These are phyloP conservation scores for Takakia lepidozioides DNA, from an alignment of 225 moss, liverwort and hornwort species.

Conservation along the genomic window DNA sequence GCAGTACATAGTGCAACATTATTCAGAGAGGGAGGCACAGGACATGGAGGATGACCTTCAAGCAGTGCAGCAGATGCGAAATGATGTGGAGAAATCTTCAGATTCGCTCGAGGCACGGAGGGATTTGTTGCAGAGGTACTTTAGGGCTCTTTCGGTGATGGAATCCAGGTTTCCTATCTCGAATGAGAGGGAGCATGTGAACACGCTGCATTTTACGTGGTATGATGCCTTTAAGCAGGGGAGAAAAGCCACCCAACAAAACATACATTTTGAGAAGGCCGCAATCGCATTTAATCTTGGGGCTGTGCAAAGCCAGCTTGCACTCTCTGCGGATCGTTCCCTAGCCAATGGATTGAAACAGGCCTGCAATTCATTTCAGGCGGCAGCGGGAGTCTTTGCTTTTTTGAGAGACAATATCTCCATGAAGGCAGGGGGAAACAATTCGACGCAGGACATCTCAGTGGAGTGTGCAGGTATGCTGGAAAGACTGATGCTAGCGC, in stretches of 20 bases:
- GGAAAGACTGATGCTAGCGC: slow-evolving; percentile 95
- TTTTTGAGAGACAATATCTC: slow-evolving; percentile 95
- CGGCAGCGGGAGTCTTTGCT: slow-evolving; percentile 93
- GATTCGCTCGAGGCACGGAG: slow-evolving; percentile 78
- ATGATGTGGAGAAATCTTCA: slow-evolving; percentile 82
- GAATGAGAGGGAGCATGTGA: slow-evolving; percentile 94
- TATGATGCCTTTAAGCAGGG: slow-evolving; percentile 98
- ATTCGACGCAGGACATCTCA: slow-evolving; percentile 82
- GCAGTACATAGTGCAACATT: slow-evolving; percentile 92
- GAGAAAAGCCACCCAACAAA: slow-evolving; percentile 86
- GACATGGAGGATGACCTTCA: slow-evolving; percentile 98
- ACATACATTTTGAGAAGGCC: slow-evolving; percentile 98
- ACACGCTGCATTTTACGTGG: slow-evolving; percentile 83
- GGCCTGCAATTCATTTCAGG: slow-evolving; percentile 92
- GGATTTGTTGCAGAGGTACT: slow-evolving; percentile 91
- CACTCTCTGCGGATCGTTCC: slow-evolving; percentile 88
- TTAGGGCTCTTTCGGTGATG: slow-evolving; percentile 89
- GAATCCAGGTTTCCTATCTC: slow-evolving; percentile 97
- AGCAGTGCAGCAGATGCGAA: slow-evolving; percentile 83
- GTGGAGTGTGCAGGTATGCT: slow-evolving; percentile 99
- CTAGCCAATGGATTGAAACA: slow-evolving; percentile 73
- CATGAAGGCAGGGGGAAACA: slow-evolving; percentile 89
- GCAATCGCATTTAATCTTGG: slow-evolving; percentile 98
- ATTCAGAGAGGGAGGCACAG: slow-evolving; percentile 92
- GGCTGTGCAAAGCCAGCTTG: slow-evolving; percentile 91